Conservation (phyloP, 2,329 filamentous ascomycete genomes). For the Trematosphaeria pertusa region DNA sequence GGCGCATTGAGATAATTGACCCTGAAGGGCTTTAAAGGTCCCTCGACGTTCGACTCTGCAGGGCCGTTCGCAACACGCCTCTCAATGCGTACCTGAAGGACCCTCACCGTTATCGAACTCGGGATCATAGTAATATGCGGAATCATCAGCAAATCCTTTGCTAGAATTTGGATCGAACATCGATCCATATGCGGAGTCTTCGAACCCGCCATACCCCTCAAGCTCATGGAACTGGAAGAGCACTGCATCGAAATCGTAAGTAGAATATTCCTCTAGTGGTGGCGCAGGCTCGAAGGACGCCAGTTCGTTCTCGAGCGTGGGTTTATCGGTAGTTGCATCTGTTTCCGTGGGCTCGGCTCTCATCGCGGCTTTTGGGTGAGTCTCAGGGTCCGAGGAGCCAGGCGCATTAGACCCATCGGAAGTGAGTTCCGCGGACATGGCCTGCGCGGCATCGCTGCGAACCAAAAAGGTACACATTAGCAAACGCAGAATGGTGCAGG, state of each 20-base stretch:
- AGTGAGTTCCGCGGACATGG: not conserved
- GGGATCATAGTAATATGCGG: not conserved
- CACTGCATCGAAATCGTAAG: slow-evolving; percentile 3
- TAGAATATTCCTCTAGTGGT: not conserved
- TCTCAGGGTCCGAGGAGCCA: not conserved
- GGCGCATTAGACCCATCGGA: not conserved
- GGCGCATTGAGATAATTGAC: no score
- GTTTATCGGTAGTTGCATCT: not conserved
- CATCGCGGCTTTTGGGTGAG: not conserved
- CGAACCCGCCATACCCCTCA: not conserved
- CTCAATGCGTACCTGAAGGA: not conserved
- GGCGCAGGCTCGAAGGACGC: not conserved
- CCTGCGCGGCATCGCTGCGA: no score
- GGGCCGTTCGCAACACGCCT: no score
- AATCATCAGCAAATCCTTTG: not conserved
- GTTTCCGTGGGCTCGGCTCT: not conserved
- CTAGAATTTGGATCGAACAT: no score
- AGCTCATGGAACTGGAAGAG: slow-evolving; percentile 4
- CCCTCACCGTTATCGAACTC: slow-evolving; percentile 6
- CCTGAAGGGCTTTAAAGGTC: no score
- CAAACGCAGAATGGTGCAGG: no score
- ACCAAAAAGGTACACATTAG: no score
- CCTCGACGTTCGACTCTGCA: no score
- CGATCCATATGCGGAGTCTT: slow-evolving; percentile 9
- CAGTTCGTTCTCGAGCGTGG: not conserved